Conservation (phyloP, 228 moss, liverwort and hornwort genomes). For the Sphagnum fallax region DNA sequence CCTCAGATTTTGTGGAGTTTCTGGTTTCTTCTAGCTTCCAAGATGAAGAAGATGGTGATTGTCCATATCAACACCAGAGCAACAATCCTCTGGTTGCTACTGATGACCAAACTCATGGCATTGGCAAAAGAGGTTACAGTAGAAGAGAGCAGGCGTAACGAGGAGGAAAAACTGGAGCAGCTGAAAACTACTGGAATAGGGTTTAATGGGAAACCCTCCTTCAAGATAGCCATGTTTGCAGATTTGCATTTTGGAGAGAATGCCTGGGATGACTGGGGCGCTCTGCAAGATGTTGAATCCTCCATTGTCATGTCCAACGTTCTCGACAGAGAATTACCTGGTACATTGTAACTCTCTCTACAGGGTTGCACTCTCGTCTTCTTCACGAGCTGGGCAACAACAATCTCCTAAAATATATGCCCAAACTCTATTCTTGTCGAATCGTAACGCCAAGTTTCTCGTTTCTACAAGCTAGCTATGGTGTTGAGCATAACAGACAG, state of each 20-base stretch:
- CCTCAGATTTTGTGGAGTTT: too few species aligned
- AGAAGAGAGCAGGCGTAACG: too few species aligned
- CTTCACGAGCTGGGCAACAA: background rate
- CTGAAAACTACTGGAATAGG: slow-evolving; percentile 3
- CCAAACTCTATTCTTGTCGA: background rate
- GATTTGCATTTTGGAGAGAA: slow-evolving; percentile 85
- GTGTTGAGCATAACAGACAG: too few species aligned
- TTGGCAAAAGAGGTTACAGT: too few species aligned
- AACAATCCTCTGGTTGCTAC: too few species aligned
- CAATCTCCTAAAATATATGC: background rate
- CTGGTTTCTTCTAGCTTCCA: too few species aligned
- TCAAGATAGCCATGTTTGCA: slow-evolving; percentile 73
- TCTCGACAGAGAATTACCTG: slow-evolving; percentile 64
- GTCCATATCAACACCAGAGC: too few species aligned
- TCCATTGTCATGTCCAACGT: slow-evolving; percentile 54
- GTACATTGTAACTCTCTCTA: slow-evolving; percentile 12
- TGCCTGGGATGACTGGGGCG: slow-evolving; percentile 79
- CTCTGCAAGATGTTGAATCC: slow-evolving; percentile 60
- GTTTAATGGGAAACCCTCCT: slow-evolving; percentile 25
- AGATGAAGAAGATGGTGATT: too few species aligned
- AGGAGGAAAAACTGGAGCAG: too few species aligned
- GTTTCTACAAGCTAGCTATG: too few species aligned
- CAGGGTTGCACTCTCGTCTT: background rate
- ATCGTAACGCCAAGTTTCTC: too few species aligned
- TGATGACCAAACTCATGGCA: too few species aligned